These are phyloP conservation scores for Zygoascus bituminiphila DNA, from an alignment of 805 yeast genomes.

Conservation along the genomic window DNA sequence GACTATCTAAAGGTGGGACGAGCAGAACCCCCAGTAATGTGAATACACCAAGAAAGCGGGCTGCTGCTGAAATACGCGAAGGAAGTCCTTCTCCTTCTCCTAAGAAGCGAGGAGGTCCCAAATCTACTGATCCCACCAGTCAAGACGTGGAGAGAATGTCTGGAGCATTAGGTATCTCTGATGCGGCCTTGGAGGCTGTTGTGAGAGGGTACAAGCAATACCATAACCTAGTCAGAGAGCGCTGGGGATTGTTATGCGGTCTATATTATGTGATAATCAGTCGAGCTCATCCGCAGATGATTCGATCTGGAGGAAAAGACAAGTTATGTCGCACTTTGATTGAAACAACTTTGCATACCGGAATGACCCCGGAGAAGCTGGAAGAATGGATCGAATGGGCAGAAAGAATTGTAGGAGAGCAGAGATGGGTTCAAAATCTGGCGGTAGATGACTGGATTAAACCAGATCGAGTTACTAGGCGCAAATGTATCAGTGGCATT, in stretches of 20 bases:
- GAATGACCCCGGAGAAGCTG: constrained; percentile 8
- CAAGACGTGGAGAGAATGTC: constrained; percentile 15
- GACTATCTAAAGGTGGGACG: constrained; percentile 3
- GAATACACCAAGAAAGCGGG: constrained; percentile 2
- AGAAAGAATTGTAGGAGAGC: constrained; percentile 27
- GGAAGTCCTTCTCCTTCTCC: constrained; percentile 11
- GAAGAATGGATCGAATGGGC: constrained; percentile 30
- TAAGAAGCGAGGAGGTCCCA: constrained; percentile 15
- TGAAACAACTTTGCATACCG: constrained; percentile 8
- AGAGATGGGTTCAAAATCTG: constrained; percentile 25
- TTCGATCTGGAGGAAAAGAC: constrained; percentile 5
- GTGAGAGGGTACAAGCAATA: constrained; percentile 23
- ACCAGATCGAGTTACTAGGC: constrained; percentile 2
- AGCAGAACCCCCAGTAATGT: not conserved
- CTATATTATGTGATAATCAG: constrained; percentile 22
- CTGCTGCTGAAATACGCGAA: not conserved
- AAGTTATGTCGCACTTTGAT: constrained; percentile 7
- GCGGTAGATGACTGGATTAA: constrained; percentile 9
- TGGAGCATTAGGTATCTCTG: constrained; percentile 13
- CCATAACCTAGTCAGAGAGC: constrained; percentile 26
- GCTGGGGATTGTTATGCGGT: constrained; percentile 30
- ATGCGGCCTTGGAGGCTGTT: constrained; percentile 19
- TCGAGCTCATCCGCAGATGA: constrained; percentile 24
- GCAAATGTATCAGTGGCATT: constrained; percentile 17
- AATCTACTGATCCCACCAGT: constrained; percentile 16